Evolutionary conservation across 2,329 filamentous ascomycete species (phyloP).

Genomic region (Sporothrix pseudoabietina): DNA sequence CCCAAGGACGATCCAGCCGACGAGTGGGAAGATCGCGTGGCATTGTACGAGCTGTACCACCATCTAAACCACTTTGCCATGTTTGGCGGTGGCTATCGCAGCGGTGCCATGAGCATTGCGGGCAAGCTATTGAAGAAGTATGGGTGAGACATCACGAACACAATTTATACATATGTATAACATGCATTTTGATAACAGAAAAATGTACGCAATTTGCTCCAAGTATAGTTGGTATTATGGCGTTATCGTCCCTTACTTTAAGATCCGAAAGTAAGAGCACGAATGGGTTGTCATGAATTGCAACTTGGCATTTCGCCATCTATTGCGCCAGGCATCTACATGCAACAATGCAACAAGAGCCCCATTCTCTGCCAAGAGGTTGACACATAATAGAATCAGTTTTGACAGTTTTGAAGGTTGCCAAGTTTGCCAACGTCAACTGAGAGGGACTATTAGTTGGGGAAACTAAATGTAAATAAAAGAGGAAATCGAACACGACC

Average conservation of each 20-base stretch:
- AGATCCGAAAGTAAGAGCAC: not conserved
- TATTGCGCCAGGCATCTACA: slow-evolving; percentile 2
- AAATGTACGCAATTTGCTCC: not conserved
- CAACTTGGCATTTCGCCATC: not conserved
- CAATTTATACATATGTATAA: too few relatives aligned
- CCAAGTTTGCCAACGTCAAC: not conserved
- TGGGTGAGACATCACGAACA: slow-evolving; percentile 43
- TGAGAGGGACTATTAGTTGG: not conserved
- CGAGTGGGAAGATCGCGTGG: slow-evolving; percentile 83
- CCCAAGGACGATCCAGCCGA: slow-evolving; percentile 77
- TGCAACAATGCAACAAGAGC: not conserved
- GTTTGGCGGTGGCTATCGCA: slow-evolving; percentile 78
- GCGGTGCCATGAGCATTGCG: slow-evolving; percentile 80
- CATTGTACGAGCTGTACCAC: slow-evolving; percentile 87
- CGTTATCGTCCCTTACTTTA: not conserved
- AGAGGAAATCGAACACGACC: not conserved
- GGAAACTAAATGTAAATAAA: not conserved
- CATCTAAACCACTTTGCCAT: slow-evolving; percentile 86
- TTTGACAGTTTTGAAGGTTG: not conserved
- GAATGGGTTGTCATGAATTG: not conserved
- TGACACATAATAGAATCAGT: not conserved
- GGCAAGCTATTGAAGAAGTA: slow-evolving; percentile 72
- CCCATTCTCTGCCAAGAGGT: not conserved
- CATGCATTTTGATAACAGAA: not conserved
- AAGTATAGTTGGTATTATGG: not conserved